phyloP scores from a whole-genome alignment of 331 rosid genomes.

The Arachis monticola region DNA sequence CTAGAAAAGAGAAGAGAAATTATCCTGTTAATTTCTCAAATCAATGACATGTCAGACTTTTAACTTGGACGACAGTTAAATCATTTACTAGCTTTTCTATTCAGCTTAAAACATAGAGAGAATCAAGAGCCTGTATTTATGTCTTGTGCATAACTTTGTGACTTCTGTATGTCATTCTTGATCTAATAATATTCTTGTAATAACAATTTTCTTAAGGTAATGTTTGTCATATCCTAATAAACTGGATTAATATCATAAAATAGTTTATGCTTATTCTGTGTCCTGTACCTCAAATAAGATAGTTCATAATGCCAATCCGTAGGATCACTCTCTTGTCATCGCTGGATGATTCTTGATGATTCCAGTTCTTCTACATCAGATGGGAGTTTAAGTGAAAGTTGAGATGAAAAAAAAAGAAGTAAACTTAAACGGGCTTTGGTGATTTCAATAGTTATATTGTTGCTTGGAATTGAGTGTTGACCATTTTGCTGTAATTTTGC shows the following conservation, averaged over 20 bases:
- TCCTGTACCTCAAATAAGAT: constrained; percentile 1
- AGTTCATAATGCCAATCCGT: not conserved
- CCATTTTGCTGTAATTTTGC: constrained; percentile 26
- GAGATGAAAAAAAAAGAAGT: not conserved
- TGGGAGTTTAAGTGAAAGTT: not conserved
- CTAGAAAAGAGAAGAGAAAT: not conserved
- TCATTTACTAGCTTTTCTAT: not conserved
- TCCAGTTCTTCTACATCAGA: not conserved
- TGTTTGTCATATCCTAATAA: not conserved
- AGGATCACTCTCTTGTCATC: not conserved
- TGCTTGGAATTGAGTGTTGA: constrained; percentile 13
- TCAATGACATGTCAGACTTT: not conserved
- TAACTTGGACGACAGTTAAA: not conserved
- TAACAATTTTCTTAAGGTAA: not conserved
- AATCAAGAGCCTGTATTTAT: not conserved
- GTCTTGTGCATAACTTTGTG: not conserved
- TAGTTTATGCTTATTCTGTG: not conserved
- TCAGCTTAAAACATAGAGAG: not conserved
- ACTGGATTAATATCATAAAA: not conserved
- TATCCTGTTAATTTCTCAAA: not conserved
- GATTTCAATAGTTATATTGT: not conserved
- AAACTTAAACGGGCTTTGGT: constrained; percentile 6
- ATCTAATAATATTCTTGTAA: constrained; percentile 12
- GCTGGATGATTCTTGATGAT: not conserved
- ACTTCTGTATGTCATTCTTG: constrained; percentile 5